These are phyloP conservation scores for Leccinum sublutescens DNA, from an alignment of 768 basidiomycete genomes.

Conservation along the genomic window DNA sequence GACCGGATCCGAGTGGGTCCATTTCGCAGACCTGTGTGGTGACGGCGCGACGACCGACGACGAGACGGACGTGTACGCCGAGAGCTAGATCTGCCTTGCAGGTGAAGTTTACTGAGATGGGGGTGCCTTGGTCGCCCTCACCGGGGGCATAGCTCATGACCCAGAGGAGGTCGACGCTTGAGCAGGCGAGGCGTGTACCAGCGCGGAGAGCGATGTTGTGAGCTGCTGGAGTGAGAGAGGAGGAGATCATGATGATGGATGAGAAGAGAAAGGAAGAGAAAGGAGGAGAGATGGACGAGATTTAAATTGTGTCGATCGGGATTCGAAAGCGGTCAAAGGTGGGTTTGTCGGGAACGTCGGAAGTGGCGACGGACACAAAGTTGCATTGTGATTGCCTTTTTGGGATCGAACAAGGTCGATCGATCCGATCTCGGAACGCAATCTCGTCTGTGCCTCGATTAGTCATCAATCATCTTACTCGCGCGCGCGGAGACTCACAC, in stretches of 20 bases:
- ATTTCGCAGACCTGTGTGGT: conserved; percentile 62
- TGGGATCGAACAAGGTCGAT: conserved; percentile 28
- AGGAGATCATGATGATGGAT: not conserved
- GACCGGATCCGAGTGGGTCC: conserved; percentile 43
- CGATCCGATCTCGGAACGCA: conserved; percentile 16
- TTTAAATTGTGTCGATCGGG: conserved; percentile 30
- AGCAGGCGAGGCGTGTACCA: conserved; percentile 38
- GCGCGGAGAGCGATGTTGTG: conserved; percentile 9
- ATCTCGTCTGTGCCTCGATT: conserved; percentile 15
- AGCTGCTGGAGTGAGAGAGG: conserved; percentile 8
- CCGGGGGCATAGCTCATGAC: conserved; percentile 64
- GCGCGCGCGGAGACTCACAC: not conserved
- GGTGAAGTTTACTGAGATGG: conserved; percentile 57
- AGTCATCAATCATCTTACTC: not conserved
- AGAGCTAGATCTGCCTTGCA: conserved; percentile 24
- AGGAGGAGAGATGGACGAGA: conserved; percentile 6
- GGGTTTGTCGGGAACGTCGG: not conserved
- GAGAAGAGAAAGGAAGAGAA: not conserved
- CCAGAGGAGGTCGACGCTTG: conserved; percentile 54
- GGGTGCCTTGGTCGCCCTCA: conserved; percentile 61
- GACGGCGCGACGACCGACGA: conserved; percentile 68
- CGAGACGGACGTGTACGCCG: conserved; percentile 64
- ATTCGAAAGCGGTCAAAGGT: conserved; percentile 12
- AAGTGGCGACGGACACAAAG: conserved; percentile 6
- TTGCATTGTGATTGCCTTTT: conserved; percentile 20